Base-by-base conservation (phyloP, 2,329 filamentous ascomycete species). In the Cordyceps militaris region DNA sequence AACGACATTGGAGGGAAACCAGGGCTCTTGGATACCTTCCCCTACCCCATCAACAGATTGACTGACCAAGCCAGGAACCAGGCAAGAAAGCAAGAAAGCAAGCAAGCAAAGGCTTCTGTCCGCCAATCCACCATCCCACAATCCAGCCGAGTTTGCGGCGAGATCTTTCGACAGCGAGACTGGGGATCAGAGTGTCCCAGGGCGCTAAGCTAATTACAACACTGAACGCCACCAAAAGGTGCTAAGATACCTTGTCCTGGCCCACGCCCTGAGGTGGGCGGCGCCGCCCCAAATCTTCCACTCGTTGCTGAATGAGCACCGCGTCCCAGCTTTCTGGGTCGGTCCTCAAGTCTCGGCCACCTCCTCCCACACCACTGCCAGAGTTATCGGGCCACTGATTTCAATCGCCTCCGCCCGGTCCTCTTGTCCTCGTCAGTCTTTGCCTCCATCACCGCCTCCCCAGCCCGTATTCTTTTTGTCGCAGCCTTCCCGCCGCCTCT, bases 271-370 rank as follows among this genome's bases (percentile, higher is more conserved):
- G 34, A 26, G 40, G 51, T 43, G 50, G 50, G 50, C n/a, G 34
- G 34, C 14, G 24, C 30, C 16, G 16, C 19, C 40, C 51, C 38
- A 40, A 54, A 54, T 26, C 38, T 34, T 28, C 28, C 38, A 40
- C 38, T 16, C 23, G 32, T 34, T 46, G 16, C 19, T 26, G 21
- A 40, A 46, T 32, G 3, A 48, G 32, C 36, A 7, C 23, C 42
- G 32, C 43, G 54, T 57, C 54, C 54, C 54, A 50, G 54, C 54
- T 57, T 57, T 50, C 46, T 57, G 46, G 54, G 54, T 57, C 54
- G 54, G 54, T 57, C 54, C 19, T 50, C 26, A 30, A 40, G 54
- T 43, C 52, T 55, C 42, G 54, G 30, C 44, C 54, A 43, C 53
- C 43, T 38, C 53, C 43, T 36, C 24, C 53, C 43, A 56, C 53